These are phyloP conservation scores for Berberis vulgaris DNA, from an alignment of 164 flowering plant genomes.

Conservation along the genomic window DNA sequence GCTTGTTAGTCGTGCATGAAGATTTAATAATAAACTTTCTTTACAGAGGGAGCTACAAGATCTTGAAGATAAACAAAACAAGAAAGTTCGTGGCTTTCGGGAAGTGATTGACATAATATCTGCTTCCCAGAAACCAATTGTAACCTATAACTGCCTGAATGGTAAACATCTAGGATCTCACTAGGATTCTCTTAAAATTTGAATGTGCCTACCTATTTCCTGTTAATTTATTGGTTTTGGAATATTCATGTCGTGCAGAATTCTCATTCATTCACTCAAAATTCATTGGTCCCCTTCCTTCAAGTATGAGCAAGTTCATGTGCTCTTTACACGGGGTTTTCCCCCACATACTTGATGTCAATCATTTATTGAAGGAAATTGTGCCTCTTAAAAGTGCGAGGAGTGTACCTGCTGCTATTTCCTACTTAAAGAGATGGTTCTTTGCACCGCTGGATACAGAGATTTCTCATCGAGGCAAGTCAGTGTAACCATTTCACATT, in stretches of 20 bases:
- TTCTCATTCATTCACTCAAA: conserved; percentile 70
- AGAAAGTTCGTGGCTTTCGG: conserved; percentile 63
- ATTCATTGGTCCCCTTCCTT: conserved; percentile 67
- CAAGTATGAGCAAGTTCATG: conserved; percentile 47
- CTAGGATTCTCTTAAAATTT: neutral
- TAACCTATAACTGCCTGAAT: conserved; percentile 61
- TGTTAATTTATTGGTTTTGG: neutral
- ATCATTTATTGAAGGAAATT: conserved; percentile 57
- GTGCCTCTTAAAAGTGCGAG: conserved; percentile 34
- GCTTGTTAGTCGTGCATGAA: conserved; percentile 3
- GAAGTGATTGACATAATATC: conserved; percentile 88
- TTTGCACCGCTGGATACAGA: conserved; percentile 54
- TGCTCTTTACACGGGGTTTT: conserved; percentile 45
- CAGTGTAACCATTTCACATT: neutral
- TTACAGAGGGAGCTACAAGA: conserved; percentile 52
- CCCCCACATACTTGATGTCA: conserved; percentile 51
- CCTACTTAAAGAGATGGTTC: conserved; percentile 47
- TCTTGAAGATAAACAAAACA: conserved; percentile 51
- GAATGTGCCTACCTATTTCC: neutral
- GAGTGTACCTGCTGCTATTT: conserved; percentile 44
- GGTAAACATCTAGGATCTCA: conserved; percentile 39
- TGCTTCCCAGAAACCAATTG: conserved; percentile 71
- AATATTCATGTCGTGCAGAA: conserved; percentile 36
- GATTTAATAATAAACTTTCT: conserved; percentile 2
- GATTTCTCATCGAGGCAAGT: conserved; percentile 46